Conservation (phyloP, 768 basidiomycete species). For the Suillus discolor region DNA sequence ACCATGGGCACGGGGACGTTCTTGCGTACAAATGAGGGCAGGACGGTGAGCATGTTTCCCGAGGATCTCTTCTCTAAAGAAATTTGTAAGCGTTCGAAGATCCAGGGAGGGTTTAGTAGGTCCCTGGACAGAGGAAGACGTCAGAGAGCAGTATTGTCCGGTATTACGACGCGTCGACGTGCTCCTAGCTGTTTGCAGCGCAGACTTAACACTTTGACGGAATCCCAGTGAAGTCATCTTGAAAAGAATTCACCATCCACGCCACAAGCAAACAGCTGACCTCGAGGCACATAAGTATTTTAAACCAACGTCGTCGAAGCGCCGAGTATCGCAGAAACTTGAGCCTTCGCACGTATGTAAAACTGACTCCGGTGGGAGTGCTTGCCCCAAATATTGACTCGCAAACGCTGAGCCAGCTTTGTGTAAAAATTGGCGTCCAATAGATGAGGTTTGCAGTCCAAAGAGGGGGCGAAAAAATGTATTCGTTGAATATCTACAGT, state of each 20-base stretch:
- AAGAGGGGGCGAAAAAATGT: too few relatives aligned
- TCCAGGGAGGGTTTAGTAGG: constrained; percentile 57
- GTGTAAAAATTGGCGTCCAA: too few relatives aligned
- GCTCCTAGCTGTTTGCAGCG: not conserved
- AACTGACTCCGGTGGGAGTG: not conserved
- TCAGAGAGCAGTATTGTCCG: constrained; percentile 26
- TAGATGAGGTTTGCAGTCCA: too few relatives aligned
- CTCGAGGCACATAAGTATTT: not conserved
- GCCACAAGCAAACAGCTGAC: not conserved
- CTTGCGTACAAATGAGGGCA: constrained; percentile 67
- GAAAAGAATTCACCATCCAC: not conserved
- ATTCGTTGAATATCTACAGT: too few relatives aligned
- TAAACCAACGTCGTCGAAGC: not conserved
- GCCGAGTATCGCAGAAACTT: not conserved
- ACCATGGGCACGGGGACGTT: constrained; percentile 57
- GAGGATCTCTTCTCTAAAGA: constrained; percentile 61
- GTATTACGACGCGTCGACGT: constrained; percentile 12
- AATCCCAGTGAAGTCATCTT: not conserved
- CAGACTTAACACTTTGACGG: not conserved
- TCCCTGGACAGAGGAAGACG: constrained; percentile 59
- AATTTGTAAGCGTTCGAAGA: constrained; percentile 57
- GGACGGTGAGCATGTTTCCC: constrained; percentile 48
- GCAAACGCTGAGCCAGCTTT: too few relatives aligned
- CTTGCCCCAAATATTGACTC: not conserved
- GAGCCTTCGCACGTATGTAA: not conserved